A percentile compares a stretch with the other conserved stretches of the same genome.
These are phyloP conservation scores for Rhodotorula mucilaginosa DNA, from an alignment of 1,284 basidiomycete species.

Conservation along the genomic window DNA sequence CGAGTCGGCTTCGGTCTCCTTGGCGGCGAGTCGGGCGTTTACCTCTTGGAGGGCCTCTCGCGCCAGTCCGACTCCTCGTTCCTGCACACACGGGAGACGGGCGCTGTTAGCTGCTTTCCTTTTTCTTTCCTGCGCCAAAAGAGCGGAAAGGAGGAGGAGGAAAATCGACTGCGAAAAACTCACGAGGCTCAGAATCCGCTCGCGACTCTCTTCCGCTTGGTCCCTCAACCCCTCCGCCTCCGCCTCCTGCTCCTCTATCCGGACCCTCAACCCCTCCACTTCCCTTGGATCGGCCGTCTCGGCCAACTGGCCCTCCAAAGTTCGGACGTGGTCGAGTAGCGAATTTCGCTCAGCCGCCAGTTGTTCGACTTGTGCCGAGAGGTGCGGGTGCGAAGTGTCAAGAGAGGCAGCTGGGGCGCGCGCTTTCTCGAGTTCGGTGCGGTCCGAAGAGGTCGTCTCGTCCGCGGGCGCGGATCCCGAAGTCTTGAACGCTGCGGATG, in stretches of 20 bases:
- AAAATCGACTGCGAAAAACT: neutral
- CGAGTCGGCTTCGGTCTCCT: neutral
- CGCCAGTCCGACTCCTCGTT: conserved; percentile 28
- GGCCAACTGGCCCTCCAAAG: conserved; percentile 27
- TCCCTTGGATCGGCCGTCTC: conserved; percentile 1
- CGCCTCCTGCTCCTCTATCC: conserved; percentile 7
- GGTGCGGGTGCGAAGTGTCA: neutral
- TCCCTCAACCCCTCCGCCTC: conserved; percentile 22
- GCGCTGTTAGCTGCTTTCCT: too few relatives aligned
- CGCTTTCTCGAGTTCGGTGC: neutral
- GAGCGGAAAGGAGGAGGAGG: too few relatives aligned
- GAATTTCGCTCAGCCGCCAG: conserved; percentile 29
- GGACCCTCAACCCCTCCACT: neutral
- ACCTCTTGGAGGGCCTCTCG: conserved; percentile 26
- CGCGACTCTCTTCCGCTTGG: conserved; percentile 14
- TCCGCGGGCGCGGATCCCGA: too few relatives aligned
- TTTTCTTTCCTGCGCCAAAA: too few relatives aligned
- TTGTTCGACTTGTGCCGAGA: conserved; percentile 15
- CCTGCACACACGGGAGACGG: conserved; percentile 7
- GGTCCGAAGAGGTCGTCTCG: neutral
- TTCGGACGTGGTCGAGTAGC: conserved; percentile 19
- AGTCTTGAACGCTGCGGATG: too few relatives aligned
- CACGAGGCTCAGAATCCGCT: conserved; percentile 20
- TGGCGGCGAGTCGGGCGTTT: conserved; percentile 1
- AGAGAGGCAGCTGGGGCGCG: neutral